Percentiles rank a stretch among this genome's conserved stretches.
Conservation (phyloP, 2,329 filamentous ascomycete species). For the Aureobasidium zeae region DNA sequence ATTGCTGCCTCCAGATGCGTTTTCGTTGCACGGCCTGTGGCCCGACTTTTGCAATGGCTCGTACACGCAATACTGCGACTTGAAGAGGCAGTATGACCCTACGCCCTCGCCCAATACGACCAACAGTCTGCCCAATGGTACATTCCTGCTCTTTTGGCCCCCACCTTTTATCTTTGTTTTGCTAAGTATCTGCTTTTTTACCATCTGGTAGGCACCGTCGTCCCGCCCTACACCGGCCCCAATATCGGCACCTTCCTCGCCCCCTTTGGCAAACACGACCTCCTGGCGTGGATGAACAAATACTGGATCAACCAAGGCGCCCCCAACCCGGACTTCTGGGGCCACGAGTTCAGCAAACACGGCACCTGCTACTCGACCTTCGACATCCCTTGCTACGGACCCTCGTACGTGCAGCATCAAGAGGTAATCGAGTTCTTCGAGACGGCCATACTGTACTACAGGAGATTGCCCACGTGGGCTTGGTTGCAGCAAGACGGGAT, state of each 20-base stretch:
- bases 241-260: constrained; percentile 51
- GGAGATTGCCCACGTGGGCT: constrained; percentile 48
- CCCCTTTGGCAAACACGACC: constrained; percentile 49
- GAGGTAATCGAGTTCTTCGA: constrained; percentile 57
- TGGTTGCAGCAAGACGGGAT: constrained; percentile 51
- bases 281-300: constrained; percentile 57
- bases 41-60: constrained; percentile 46
- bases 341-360: constrained; percentile 59
- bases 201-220: constrained; percentile 30
- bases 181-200: background rate
- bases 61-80: constrained; percentile 60
- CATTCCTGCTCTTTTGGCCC: no score
- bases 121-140: constrained; percentile 44
- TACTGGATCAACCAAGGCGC: constrained; percentile 53
- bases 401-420: constrained; percentile 45
- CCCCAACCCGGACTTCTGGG: constrained; percentile 54
- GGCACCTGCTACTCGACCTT: constrained; percentile 60
- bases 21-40: constrained; percentile 54
- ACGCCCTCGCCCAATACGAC: constrained; percentile 51
- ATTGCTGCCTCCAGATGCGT: constrained; percentile 47
- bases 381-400: constrained; percentile 55
- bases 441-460: constrained; percentile 50
- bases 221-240: constrained; percentile 50
- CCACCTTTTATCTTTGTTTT: constrained; percentile 15
- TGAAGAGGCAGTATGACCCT: constrained; percentile 56